phyloP scores from a whole-genome alignment of 2,329 filamentous ascomycete genomes.

The Ophiostoma sp. region DNA sequence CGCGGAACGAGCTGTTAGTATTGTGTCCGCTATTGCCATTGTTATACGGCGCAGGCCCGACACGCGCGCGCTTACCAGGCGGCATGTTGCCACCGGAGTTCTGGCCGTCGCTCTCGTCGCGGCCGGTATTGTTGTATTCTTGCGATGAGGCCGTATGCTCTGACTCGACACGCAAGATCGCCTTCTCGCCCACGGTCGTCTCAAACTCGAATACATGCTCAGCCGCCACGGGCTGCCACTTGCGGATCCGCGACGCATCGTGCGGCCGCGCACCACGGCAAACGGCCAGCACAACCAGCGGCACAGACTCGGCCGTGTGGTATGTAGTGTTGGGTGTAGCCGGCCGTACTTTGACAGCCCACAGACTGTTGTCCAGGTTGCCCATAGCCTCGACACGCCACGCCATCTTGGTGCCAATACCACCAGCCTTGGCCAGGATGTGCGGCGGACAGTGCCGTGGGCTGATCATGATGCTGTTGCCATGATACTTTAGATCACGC shows the following conservation, averaged over 20 bases:
- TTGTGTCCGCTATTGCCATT: background rate
- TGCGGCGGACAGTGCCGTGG: slow-evolving; percentile 65
- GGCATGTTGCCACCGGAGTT: background rate
- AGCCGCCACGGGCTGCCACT: slow-evolving; percentile 71
- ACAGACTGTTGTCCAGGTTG: slow-evolving; percentile 71
- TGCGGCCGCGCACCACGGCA: slow-evolving; percentile 68
- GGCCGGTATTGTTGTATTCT: background rate
- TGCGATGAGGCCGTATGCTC: slow-evolving; percentile 42
- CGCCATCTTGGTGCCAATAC: slow-evolving; percentile 72
- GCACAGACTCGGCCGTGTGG: slow-evolving; percentile 73
- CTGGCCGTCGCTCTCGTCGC: background rate
- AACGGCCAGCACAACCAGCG: slow-evolving; percentile 76
- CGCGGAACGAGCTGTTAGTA: slow-evolving; percentile 1
- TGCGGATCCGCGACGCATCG: slow-evolving; percentile 74
- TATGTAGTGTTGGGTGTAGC: slow-evolving; percentile 55
- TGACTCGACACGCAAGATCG: slow-evolving; percentile 72
- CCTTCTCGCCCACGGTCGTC: slow-evolving; percentile 79
- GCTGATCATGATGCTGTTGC: slow-evolving; percentile 86
- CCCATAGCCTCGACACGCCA: slow-evolving; percentile 80
- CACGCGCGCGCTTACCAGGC: slow-evolving; percentile 9
- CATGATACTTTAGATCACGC: slow-evolving; percentile 71
- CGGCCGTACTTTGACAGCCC: slow-evolving; percentile 76
- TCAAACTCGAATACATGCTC: slow-evolving; percentile 73
- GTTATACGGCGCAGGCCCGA: background rate
- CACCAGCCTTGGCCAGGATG: slow-evolving; percentile 78